Evolutionary conservation across 495 filamentous ascomycete genomes (phyloP).

Genomic region (Astrothelium macrocarpum): DNA sequence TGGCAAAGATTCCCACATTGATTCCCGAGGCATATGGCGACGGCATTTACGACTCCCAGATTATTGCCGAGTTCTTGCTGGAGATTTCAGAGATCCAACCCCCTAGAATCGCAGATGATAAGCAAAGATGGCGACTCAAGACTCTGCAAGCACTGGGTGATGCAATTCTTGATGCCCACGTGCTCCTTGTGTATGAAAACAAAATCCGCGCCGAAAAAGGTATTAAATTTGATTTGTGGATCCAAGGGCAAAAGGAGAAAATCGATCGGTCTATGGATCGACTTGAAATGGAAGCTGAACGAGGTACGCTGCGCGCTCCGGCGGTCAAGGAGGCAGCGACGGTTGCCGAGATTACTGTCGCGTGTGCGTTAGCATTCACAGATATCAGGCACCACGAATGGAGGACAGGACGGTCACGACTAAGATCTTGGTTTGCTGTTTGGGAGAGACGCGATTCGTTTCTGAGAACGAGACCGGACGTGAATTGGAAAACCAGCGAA

Average conservation of each 20-base stretch:
- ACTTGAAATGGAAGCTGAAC: constrained; percentile 10
- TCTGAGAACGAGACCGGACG: neutral
- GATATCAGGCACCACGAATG: constrained; percentile 6
- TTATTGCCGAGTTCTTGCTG: neutral
- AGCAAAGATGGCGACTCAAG: constrained; percentile 5
- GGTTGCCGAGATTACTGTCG: constrained; percentile 12
- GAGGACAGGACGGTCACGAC: neutral
- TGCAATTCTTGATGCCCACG: constrained; percentile 15
- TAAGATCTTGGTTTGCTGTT: neutral
- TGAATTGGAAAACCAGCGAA: constrained; percentile 3
- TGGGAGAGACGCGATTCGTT: neutral
- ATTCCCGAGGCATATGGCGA: neutral
- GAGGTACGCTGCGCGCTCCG: neutral
- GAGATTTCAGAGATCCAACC: neutral
- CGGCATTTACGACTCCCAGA: neutral
- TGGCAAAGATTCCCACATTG: constrained; percentile 2
- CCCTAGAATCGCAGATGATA: constrained; percentile 2
- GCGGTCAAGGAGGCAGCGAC: constrained; percentile 4
- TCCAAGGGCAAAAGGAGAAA: constrained; percentile 15
- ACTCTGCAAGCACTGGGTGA: constrained; percentile 14
- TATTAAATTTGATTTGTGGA: constrained; percentile 12
- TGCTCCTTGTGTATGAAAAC: constrained; percentile 14
- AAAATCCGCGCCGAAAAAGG: constrained; percentile 11
- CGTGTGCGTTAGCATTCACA: neutral
- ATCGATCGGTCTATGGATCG: constrained; percentile 13